Conservation (phyloP, 1,139 yeast species). For the Pneumocystis canis region DNA sequence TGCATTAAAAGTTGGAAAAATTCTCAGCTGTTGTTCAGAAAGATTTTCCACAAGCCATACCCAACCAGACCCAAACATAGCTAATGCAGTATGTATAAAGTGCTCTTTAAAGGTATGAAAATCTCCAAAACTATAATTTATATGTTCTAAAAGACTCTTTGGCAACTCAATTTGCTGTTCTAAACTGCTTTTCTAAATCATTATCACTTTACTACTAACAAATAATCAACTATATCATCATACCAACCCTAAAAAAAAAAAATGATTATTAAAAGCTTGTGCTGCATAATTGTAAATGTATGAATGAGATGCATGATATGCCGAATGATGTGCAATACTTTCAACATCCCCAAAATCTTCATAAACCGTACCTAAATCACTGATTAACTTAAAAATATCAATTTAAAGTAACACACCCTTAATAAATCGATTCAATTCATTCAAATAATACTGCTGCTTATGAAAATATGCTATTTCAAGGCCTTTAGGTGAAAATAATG, state of each 20-base stretch:
- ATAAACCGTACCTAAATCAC: slow-evolving; percentile 56
- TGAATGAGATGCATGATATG: slow-evolving; percentile 53
- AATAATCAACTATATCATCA: neutral
- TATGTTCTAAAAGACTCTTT: slow-evolving; percentile 12
- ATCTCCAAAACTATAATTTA: slow-evolving; percentile 24
- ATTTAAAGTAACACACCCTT: slow-evolving; percentile 4
- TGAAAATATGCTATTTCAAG: neutral
- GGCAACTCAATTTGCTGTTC: slow-evolving; percentile 11
- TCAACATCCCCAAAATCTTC: slow-evolving; percentile 40
- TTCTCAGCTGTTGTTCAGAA: slow-evolving; percentile 47
- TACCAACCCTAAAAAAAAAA: slow-evolving; percentile 49
- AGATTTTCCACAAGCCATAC: slow-evolving; percentile 60
- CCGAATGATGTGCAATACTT: slow-evolving; percentile 58
- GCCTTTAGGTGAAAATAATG: neutral
- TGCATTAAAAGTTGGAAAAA: slow-evolving; percentile 56
- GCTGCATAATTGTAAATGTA: slow-evolving; percentile 76
- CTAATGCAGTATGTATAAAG: slow-evolving; percentile 42
- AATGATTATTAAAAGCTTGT: slow-evolving; percentile 83
- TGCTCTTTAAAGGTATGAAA: slow-evolving; percentile 41
- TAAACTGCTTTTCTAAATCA: neutral
- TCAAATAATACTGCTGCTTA: neutral
- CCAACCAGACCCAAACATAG: slow-evolving; percentile 68
- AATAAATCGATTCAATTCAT: slow-evolving; percentile 4
- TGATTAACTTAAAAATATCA: neutral
- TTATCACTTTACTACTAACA: neutral